phyloP scores from a whole-genome alignment of 2,329 filamentous ascomycete species.

The Cladobotryum protrusum region DNA sequence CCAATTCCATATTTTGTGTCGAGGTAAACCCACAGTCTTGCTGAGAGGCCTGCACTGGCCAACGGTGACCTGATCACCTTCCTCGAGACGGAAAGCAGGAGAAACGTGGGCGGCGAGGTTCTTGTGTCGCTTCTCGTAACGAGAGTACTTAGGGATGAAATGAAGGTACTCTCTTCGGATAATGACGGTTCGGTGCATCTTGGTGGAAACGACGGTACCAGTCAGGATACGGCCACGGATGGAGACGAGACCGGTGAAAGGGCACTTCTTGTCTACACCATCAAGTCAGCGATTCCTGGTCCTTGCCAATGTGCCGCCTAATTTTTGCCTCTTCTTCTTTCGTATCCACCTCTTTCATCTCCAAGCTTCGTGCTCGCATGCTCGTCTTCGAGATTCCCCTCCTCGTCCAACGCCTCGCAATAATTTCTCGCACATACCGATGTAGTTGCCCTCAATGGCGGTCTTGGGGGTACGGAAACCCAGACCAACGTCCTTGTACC shows the following conservation, averaged over 20 bases:
- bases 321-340: background rate
- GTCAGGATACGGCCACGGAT: constrained; percentile 99
- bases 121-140: constrained; percentile 99
- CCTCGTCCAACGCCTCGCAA: constrained; percentile 5
- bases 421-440: constrained; percentile 64
- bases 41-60: constrained; percentile 98
- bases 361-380: background rate
- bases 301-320: background rate
- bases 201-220: constrained; percentile 97
- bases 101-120: constrained; percentile 99
- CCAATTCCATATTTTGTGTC: background rate
- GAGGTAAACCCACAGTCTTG: constrained; percentile 81
- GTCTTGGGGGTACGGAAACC: constrained; percentile 98
- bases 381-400: background rate
- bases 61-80: constrained; percentile 98
- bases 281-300: constrained; percentile 20
- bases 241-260: constrained; percentile 97
- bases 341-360: background rate
- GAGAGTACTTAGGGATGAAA: constrained; percentile 98
- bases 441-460: constrained; percentile 98
- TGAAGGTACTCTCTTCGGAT: constrained; percentile 99
- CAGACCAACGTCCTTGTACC: constrained; percentile 99
- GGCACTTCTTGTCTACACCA: constrained; percentile 96
- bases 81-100: constrained; percentile 99
- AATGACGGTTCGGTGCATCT: constrained; percentile 99